Evolutionary conservation across 2,329 filamentous ascomycete genomes (phyloP).

Genomic region (Chalara sp.): DNA sequence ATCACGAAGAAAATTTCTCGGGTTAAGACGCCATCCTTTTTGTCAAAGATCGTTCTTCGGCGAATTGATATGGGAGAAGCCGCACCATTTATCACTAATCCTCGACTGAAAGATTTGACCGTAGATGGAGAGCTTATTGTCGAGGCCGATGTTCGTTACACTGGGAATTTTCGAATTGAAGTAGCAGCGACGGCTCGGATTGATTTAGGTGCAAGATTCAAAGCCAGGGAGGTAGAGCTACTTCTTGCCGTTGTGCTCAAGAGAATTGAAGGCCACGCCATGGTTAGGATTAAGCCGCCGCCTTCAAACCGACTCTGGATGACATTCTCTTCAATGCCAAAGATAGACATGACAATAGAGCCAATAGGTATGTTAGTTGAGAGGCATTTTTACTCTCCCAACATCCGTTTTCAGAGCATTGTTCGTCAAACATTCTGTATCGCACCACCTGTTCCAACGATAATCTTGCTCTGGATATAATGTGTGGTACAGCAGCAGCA

Average conservation of each 20-base stretch:
- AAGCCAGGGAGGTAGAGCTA: constrained; percentile 81
- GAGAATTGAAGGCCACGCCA: constrained; percentile 74
- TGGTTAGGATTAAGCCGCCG: constrained; percentile 86
- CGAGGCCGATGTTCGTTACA: constrained; percentile 83
- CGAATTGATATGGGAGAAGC: constrained; percentile 81
- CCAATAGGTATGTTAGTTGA: constrained; percentile 48
- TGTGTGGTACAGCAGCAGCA: too few relatives aligned
- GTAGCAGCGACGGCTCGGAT: constrained; percentile 90
- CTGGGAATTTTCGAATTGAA: constrained; percentile 81
- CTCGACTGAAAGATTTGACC: constrained; percentile 79
- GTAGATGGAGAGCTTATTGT: constrained; percentile 85
- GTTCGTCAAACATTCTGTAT: too few relatives aligned
- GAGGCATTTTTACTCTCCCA: too few relatives aligned
- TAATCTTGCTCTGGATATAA: too few relatives aligned
- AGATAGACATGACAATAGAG: constrained; percentile 89
- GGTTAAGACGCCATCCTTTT: constrained; percentile 85
- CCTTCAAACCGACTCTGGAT: constrained; percentile 97
- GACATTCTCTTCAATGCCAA: constrained; percentile 87
- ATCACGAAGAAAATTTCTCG: constrained; percentile 94
- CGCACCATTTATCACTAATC: constrained; percentile 83
- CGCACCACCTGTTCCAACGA: too few relatives aligned
- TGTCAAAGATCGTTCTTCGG: constrained; percentile 76
- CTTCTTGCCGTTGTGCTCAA: constrained; percentile 80
- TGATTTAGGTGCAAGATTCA: constrained; percentile 82
- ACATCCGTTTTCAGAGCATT: too few relatives aligned